Conservation (phyloP, 2,329 filamentous ascomycete genomes). For the Huntiella abstrusa region DNA sequence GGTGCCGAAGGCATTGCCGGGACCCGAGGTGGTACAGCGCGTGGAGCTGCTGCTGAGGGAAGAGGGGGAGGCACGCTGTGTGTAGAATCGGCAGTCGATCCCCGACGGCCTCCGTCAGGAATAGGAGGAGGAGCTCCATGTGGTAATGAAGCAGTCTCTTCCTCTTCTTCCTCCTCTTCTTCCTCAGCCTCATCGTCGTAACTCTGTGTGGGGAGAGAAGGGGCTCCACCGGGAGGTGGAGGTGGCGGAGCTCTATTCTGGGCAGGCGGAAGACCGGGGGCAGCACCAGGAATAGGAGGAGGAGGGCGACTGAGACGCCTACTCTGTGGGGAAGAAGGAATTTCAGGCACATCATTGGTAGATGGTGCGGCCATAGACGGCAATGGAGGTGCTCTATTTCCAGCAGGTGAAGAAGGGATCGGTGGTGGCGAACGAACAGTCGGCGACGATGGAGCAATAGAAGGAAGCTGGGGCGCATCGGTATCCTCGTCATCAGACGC, state of each 20-base stretch:
- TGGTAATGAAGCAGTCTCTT: conserved; percentile 96
- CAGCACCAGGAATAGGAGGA: conserved; percentile 40
- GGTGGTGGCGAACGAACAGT: conserved; percentile 22
- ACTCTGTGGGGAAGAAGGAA: conserved; percentile 24
- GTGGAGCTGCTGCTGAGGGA: conserved; percentile 23
- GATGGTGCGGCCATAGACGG: conserved; percentile 20
- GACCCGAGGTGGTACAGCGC: conserved; percentile 31
- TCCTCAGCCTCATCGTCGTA: conserved; percentile 42
- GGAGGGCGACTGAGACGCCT: conserved; percentile 39
- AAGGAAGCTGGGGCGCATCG: conserved; percentile 18
- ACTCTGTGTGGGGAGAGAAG: conserved; percentile 23
- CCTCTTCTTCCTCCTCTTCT: conserved; percentile 79
- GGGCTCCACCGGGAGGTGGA: conserved; percentile 36
- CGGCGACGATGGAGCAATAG: conserved; percentile 22
- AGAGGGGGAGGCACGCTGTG: conserved; percentile 33
- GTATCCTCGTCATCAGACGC: conserved; percentile 81
- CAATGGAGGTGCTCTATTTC: conserved; percentile 15
- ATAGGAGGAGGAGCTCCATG: conserved; percentile 78
- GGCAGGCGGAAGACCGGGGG: conserved; percentile 26
- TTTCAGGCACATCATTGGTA: conserved; percentile 17
- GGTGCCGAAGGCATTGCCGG: conserved; percentile 35
- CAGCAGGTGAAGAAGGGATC: conserved; percentile 16
- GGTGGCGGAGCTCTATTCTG: conserved; percentile 48
- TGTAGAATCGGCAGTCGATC: conserved; percentile 25
- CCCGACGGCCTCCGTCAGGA: conserved; percentile 70